Evolutionary conservation across 768 basidiomycete species (phyloP), one percentile per base, ranked within the genome.

Genomic region (Mycena chlorophos): DNA sequence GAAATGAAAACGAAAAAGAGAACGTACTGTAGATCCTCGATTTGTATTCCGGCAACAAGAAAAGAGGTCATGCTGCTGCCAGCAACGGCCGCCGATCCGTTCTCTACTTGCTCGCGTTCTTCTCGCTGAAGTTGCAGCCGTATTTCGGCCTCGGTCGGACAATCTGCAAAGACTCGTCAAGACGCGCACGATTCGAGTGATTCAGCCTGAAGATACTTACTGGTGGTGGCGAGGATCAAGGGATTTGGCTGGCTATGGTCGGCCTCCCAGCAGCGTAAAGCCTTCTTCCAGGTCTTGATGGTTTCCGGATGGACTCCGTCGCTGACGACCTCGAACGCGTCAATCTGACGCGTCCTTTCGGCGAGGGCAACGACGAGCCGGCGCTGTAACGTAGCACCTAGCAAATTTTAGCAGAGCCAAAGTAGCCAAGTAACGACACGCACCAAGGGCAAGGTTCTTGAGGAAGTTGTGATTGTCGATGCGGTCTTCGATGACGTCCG

Each of bases 401-500:
- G 37, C 37, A 20, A 30, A 30, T 10, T 29, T 3, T 6, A 29
- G 31, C 27, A 34, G 26, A 23, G 4, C n/a, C 23, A 27, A 34
- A 27, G 22, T 34, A 17, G 23, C 3, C 23, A 27, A 27, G 20
- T 34, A 29, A 26, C 30, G 46, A 8, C 22, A n/a, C 38, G 17
- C 42, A 47, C 29, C 23, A 22, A 25, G 31, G 1, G 38, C 39
- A 2, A 62, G n/a, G 31, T 58, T 58, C 47, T 64, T 64, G n/a
- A 31, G 14, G 29, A 48, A 59, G 26, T 58, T 62, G 31, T 55
- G 66, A 8, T 59, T 38, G 29, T 73, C 71, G 3, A 50, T 4
- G 19, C 49, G 47, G 19, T 63, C 57, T n/a, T 75, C 68, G 0
- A 76, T 29, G 0, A 65, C 64, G 19, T 72, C 69, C 1, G 62